Conservation (phyloP, 805 yeast species). For the Yarrowia yakushimensis region DNA sequence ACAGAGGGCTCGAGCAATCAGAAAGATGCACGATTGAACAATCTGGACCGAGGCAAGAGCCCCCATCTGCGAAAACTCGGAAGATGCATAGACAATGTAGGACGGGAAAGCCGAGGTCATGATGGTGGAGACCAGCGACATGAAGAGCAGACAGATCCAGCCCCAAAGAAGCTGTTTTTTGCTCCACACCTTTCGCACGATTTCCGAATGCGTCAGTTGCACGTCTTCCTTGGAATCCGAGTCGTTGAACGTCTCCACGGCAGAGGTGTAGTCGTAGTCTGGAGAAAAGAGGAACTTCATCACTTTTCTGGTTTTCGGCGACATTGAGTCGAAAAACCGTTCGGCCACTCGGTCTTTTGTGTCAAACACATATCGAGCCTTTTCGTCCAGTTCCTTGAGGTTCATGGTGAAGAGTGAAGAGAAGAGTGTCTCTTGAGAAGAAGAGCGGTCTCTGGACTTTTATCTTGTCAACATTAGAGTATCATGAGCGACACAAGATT, state of each 20-base stretch:
- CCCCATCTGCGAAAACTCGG: slow-evolving; percentile 5
- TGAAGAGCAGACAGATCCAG: slow-evolving; percentile 1
- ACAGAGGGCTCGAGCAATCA: slow-evolving; percentile 11
- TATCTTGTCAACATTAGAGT: no score
- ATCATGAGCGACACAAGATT: no score
- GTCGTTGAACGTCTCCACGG: background rate
- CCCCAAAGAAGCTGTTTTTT: background rate
- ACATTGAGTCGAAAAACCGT: background rate
- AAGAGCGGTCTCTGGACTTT: no score
- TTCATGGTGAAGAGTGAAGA: no score
- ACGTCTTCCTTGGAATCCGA: background rate
- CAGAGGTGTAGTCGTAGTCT: background rate
- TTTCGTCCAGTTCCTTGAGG: slow-evolving; percentile 4
- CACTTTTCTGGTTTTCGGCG: background rate
- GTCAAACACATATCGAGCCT: slow-evolving; percentile 3
- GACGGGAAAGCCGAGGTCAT: background rate
- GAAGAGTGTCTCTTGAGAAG: no score
- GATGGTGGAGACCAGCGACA: slow-evolving; percentile 3
- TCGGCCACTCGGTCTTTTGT: slow-evolving; percentile 4
- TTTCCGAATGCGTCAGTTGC: slow-evolving; percentile 10
- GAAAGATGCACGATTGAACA: slow-evolving; percentile 2
- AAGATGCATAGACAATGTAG: slow-evolving; percentile 5
- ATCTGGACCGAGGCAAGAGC: slow-evolving; percentile 2
- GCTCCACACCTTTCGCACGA: slow-evolving; percentile 15
- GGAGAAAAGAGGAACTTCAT: slow-evolving; percentile 14